Evolutionary conservation across 352 stramenopile genomes (phyloP), one percentile per base, ranked within the genome.

Genomic region (Pythium sukuiense): DNA sequence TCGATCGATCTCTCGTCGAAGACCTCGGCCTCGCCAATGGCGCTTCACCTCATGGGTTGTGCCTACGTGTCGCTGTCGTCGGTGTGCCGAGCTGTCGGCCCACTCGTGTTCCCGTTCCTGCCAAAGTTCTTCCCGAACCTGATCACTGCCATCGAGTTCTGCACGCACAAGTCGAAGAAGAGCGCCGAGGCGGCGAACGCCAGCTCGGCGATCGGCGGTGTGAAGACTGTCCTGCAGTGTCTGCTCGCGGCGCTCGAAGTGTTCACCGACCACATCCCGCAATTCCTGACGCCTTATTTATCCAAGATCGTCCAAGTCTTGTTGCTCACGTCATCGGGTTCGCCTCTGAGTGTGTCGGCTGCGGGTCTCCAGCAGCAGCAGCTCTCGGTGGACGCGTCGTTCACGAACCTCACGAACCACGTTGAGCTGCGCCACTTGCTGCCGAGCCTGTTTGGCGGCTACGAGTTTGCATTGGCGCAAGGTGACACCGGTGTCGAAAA

Each of bases 41-140:
- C 66, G 13, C 70, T 92, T 33, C 88, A 96, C 53, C 66, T 96
- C n/a, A 79, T 92, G 55, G 88, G 84, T 35, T 92, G 82, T 55
- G 81, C 86, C 11, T 95, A 92, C 53, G 85, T 96, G 55, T 92
- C 81, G 43, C 67, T 96, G 13, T 92, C 85, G 33, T 93, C 86
- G 3, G 79, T 95, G 20, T 89, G 78, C 41, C 80, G 81, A 20
- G 79, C 81, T 0, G 76, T 93, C 12, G 85, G 85, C 0, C 75
- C 88, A 0, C 61, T 90, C 16, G 83, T 95, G 48, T 91, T 95
- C 58, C 88, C 85, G n/a, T 75, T 91, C 43, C 55, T 96, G 54
- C 84, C 86, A 2, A 90, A 87, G 58, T 93, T 96, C 63, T 94
- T 93, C 67, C 88, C 88, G 3, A 80, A 80, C 30, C 62, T 96